Evolutionary conservation across 1,284 basidiomycete genomes (phyloP).

Genomic region (Ustilago sp.): DNA sequence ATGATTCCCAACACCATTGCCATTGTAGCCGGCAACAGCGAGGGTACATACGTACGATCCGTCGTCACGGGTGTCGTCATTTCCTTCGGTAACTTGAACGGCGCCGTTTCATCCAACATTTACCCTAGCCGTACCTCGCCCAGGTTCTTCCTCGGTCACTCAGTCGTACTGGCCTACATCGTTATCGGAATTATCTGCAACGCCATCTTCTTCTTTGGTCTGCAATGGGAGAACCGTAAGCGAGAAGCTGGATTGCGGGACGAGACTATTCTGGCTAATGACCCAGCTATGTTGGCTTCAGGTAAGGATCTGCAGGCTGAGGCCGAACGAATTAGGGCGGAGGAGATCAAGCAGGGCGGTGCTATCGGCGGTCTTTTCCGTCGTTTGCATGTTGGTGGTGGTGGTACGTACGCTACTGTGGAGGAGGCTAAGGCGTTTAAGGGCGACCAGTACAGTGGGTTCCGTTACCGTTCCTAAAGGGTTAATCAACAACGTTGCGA

Average conservation of each 20-base stretch:
- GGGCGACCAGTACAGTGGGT: slow-evolving; percentile 49
- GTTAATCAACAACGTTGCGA: too few species aligned
- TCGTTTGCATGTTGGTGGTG: slow-evolving; percentile 36
- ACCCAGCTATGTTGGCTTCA: slow-evolving; percentile 23
- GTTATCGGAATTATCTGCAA: slow-evolving; percentile 76
- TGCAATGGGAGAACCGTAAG: slow-evolving; percentile 76
- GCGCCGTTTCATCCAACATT: slow-evolving; percentile 78
- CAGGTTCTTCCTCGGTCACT: slow-evolving; percentile 78
- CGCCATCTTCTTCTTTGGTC: slow-evolving; percentile 71
- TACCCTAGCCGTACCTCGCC: slow-evolving; percentile 78
- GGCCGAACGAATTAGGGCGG: slow-evolving; percentile 27
- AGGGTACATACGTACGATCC: slow-evolving; percentile 81
- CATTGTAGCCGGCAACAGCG: slow-evolving; percentile 80
- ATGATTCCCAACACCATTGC: slow-evolving; percentile 79
- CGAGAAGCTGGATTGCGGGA: slow-evolving; percentile 77
- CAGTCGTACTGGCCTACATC: slow-evolving; percentile 79
- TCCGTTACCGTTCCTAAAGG: slow-evolving; percentile 27
- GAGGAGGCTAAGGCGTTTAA: slow-evolving; percentile 54
- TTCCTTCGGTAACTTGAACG: slow-evolving; percentile 68
- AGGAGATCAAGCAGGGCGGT: slow-evolving; percentile 27
- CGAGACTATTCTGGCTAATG: slow-evolving; percentile 74
- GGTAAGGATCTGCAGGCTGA: slow-evolving; percentile 39
- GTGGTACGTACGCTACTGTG: slow-evolving; percentile 55
- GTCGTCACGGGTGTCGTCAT: slow-evolving; percentile 74
- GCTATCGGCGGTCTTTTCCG: slow-evolving; percentile 23